Percentiles rank a stretch among this genome's conserved stretches.
phyloP scores from a whole-genome alignment of 805 yeast species.

The Candida chauliodis region DNA sequence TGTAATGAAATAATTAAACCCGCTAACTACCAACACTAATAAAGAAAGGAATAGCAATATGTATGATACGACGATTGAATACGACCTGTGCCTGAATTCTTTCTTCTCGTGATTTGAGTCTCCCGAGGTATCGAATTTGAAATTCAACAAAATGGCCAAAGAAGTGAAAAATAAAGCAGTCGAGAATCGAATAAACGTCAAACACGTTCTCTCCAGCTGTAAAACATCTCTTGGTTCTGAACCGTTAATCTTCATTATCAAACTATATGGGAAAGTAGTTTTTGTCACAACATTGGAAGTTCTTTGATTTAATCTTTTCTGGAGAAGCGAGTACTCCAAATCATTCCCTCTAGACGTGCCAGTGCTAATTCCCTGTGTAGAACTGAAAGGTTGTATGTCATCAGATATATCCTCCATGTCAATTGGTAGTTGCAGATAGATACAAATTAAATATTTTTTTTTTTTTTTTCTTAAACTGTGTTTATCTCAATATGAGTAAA shows the following conservation, averaged over 20 bases:
- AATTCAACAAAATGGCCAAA: slow-evolving; percentile 44
- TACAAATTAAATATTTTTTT: too few species aligned
- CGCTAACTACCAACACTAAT: slow-evolving; percentile 35
- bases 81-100: slow-evolving; percentile 12
- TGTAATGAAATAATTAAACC: slow-evolving; percentile 40
- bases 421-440: neutral
- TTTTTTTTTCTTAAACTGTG: too few species aligned
- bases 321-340: neutral
- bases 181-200: slow-evolving; percentile 47
- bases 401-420: neutral
- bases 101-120: slow-evolving; percentile 2
- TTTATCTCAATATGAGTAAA: slow-evolving; percentile 4
- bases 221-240: slow-evolving; percentile 54
- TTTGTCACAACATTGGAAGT: neutral
- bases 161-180: slow-evolving; percentile 44
- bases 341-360: neutral
- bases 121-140: slow-evolving; percentile 35
- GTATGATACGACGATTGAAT: slow-evolving; percentile 30
- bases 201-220: slow-evolving; percentile 51
- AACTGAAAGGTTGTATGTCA: neutral
- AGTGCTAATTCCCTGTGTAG: slow-evolving; percentile 1
- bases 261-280: slow-evolving; percentile 17
- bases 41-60: slow-evolving; percentile 36
- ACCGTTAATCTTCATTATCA: slow-evolving; percentile 26
- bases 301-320: neutral